Evolutionary conservation across 1,139 yeast genomes (phyloP).

Genomic region (Taiozyma sp.): DNA sequence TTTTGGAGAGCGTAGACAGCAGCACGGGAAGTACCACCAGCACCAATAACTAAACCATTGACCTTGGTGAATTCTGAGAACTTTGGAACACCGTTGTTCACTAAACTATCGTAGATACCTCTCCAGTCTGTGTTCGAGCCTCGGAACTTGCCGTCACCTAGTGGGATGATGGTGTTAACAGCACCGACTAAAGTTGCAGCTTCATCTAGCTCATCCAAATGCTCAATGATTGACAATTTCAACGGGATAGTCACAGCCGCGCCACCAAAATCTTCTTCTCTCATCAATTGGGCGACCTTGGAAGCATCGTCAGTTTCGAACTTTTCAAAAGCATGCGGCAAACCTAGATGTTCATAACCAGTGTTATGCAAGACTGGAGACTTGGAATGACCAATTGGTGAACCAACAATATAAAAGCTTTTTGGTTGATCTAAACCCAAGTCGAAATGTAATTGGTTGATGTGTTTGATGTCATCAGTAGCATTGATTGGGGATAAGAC

Average conservation of each 20-base stretch:
- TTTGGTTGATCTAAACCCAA: slow-evolving; percentile 52
- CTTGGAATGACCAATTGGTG: slow-evolving; percentile 80
- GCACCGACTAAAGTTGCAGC: slow-evolving; percentile 86
- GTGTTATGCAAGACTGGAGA: slow-evolving; percentile 85
- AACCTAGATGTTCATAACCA: slow-evolving; percentile 63
- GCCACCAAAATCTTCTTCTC: slow-evolving; percentile 65
- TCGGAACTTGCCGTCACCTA: slow-evolving; percentile 46
- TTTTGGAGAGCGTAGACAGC: slow-evolving; percentile 82
- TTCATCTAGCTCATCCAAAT: slow-evolving; percentile 57
- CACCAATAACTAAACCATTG: slow-evolving; percentile 80
- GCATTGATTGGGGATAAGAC: slow-evolving; percentile 87
- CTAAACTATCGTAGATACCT: slow-evolving; percentile 73
- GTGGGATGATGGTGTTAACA: slow-evolving; percentile 77
- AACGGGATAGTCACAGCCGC: slow-evolving; percentile 90
- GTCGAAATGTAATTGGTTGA: slow-evolving; percentile 52
- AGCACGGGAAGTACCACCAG: slow-evolving; percentile 97
- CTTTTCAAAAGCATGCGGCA: slow-evolving; percentile 69
- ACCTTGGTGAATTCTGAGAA: slow-evolving; percentile 28
- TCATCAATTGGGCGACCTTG: slow-evolving; percentile 44
- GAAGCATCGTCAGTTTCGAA: slow-evolving; percentile 66
- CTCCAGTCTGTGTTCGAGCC: slow-evolving; percentile 98
- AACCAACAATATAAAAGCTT: slow-evolving; percentile 75
- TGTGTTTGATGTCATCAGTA: slow-evolving; percentile 57
- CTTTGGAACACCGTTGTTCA: slow-evolving; percentile 55
- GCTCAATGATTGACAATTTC: slow-evolving; percentile 71